Conservation (phyloP, 1,284 basidiomycete genomes). For the Cutaneotrichosporon sp. region DNA sequence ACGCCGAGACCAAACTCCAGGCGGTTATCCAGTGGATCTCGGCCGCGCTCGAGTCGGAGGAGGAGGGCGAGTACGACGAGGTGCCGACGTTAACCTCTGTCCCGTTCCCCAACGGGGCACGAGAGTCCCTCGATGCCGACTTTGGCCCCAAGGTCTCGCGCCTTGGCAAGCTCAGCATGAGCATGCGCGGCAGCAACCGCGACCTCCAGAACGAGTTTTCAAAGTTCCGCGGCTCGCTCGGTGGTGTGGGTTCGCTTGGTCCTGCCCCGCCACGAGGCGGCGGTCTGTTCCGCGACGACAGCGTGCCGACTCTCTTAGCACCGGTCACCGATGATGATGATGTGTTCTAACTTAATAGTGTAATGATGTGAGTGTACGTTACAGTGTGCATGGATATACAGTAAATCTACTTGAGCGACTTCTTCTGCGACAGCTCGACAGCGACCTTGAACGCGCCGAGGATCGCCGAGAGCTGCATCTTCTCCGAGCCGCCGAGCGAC, state of each 20-base stretch:
- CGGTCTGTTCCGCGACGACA: slow-evolving; percentile 17
- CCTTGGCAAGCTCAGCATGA: slow-evolving; percentile 11
- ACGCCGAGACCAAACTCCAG: slow-evolving; percentile 44
- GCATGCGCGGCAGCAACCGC: slow-evolving; percentile 14
- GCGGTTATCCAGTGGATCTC: slow-evolving; percentile 48
- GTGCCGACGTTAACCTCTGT: background rate
- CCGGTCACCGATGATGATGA: slow-evolving; percentile 25
- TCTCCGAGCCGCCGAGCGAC: slow-evolving; percentile 89
- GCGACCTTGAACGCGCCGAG: slow-evolving; percentile 92
- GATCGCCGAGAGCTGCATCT: slow-evolving; percentile 88
- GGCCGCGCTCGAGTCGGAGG: slow-evolving; percentile 24
- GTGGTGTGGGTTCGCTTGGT: slow-evolving; percentile 13
- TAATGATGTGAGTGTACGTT: slow-evolving; percentile 10
- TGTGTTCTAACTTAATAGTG: slow-evolving; percentile 15
- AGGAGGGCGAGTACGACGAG: slow-evolving; percentile 8
- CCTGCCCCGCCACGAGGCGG: slow-evolving; percentile 14
- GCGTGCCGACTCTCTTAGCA: slow-evolving; percentile 15
- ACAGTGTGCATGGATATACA: slow-evolving; percentile 23
- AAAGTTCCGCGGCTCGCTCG: slow-evolving; percentile 13
- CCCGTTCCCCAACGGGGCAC: background rate
- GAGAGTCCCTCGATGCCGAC: slow-evolving; percentile 15
- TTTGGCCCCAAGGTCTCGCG: slow-evolving; percentile 20
- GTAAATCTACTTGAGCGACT: slow-evolving; percentile 14
- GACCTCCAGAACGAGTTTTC: slow-evolving; percentile 22
- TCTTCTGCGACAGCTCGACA: slow-evolving; percentile 63